phyloP scores from a whole-genome alignment of 108 stramenopile genomes.

The Nitzschia inconspicua region DNA sequence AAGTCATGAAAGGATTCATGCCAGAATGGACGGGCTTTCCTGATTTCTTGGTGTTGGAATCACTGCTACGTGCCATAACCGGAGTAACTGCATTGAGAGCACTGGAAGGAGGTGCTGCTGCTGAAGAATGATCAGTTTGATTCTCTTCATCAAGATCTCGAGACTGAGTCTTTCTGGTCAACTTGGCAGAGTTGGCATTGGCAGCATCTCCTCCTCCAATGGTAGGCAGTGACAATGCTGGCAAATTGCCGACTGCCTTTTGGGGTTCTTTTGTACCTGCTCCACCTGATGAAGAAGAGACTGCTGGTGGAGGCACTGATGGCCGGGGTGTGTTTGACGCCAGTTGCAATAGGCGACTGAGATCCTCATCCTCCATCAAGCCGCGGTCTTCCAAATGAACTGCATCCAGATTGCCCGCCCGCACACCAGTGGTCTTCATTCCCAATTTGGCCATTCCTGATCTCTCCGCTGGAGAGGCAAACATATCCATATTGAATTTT shows the following conservation, averaged over 20 bases:
- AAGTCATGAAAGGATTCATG: conserved; percentile 2
- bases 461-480: conserved; percentile 55
- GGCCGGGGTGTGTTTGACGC: conserved; percentile 58
- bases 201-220: conserved; percentile 34
- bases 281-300: background rate
- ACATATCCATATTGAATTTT: conserved; percentile 73
- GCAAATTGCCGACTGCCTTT: conserved; percentile 33
- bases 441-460: conserved; percentile 26
- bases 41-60: background rate
- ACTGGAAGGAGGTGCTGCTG: conserved; percentile 4
- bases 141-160: conserved; percentile 25
- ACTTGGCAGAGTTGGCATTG: conserved; percentile 16
- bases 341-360: conserved; percentile 78
- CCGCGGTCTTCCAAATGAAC: conserved; percentile 72
- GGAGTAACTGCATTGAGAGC: background rate
- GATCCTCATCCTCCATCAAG: conserved; percentile 80
- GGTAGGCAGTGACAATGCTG: conserved; percentile 42
- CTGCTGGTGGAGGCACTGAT: conserved; percentile 4
- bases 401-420: conserved; percentile 48
- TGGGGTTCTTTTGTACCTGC: conserved; percentile 28
- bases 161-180: conserved; percentile 30
- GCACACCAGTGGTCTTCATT: conserved; percentile 13
- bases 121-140: conserved; percentile 1
- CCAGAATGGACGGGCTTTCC: conserved; percentile 4
- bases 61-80: background rate